A percentile compares a stretch with the other conserved stretches of the same genome.
Conservation (phyloP, 257 asterid species). For the Coffea eugenioides region DNA sequence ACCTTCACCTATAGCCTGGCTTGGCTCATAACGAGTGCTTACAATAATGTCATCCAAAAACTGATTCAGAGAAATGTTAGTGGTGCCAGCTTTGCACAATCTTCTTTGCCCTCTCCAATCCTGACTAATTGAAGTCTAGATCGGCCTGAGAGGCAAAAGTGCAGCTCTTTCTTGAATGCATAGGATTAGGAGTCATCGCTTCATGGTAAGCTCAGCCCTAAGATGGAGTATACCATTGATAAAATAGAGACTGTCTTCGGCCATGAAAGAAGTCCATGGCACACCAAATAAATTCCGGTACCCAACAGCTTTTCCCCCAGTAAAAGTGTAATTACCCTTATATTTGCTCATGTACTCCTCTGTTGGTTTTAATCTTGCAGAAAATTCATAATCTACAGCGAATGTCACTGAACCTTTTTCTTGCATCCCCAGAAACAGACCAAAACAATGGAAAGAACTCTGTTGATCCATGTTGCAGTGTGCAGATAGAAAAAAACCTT, state of each 20-base stretch:
- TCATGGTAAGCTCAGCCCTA: conserved; percentile 86
- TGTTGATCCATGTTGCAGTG: conserved; percentile 98
- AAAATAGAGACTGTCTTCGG: conserved; percentile 75
- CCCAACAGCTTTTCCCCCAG: conserved; percentile 92
- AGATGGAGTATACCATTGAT: conserved; percentile 70
- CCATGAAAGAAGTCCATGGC: conserved; percentile 77
- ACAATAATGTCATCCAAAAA: not conserved
- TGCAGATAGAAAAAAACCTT: conserved; percentile 86
- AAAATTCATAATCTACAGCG: conserved; percentile 82
- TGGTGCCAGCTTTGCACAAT: not conserved
- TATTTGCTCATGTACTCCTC: conserved; percentile 77
- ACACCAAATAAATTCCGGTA: conserved; percentile 74
- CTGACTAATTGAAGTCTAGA: not conserved
- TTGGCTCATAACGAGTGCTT: conserved; percentile 1
- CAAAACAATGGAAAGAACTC: conserved; percentile 79
- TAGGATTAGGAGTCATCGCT: conserved; percentile 24
- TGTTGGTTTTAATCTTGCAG: conserved; percentile 76
- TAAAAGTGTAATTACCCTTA: conserved; percentile 81
- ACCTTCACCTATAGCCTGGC: conserved; percentile 4
- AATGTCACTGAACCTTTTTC: conserved; percentile 82
- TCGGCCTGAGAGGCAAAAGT: not conserved
- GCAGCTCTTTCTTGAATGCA: not conserved
- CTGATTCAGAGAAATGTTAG: conserved; percentile 2
- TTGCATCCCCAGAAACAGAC: conserved; percentile 92
- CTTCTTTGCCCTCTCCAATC: conserved; percentile 2